Percentiles rank a stretch among this genome's conserved stretches.
Conservation (phyloP, 169 alveolate genomes). For the Perkinsus chesapeaki region DNA sequence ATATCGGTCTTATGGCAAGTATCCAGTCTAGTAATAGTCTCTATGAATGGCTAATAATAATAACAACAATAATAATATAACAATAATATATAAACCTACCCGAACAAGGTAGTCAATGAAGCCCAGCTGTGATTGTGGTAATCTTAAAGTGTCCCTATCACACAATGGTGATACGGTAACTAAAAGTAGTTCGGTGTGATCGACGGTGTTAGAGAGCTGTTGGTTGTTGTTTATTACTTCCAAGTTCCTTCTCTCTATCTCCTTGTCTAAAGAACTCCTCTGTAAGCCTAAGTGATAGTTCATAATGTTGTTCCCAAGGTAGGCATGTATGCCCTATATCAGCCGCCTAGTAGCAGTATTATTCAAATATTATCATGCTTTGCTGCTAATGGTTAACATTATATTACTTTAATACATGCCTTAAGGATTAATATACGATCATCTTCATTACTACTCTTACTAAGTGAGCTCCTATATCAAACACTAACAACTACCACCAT, state of each 20-base stretch:
- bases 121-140: background rate
- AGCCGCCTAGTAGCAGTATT: background rate
- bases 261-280: background rate
- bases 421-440: background rate
- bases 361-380: background rate
- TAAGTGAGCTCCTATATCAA: background rate
- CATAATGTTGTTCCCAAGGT: background rate
- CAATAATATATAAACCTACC: background rate
- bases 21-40: background rate
- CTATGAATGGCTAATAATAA: background rate
- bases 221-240: background rate
- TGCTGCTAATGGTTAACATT: background rate
- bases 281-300: background rate
- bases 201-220: background rate
- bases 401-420: background rate
- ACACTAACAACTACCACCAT: background rate
- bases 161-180: background rate
- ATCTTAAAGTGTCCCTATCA: background rate
- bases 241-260: background rate
- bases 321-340: background rate
- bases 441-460: background rate
- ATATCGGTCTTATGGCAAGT: background rate
- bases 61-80: background rate
- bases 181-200: background rate
- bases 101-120: background rate